These are phyloP conservation scores for Nasturtium officinale DNA, from an alignment of 345 rosid genomes.

Conservation along the genomic window DNA sequence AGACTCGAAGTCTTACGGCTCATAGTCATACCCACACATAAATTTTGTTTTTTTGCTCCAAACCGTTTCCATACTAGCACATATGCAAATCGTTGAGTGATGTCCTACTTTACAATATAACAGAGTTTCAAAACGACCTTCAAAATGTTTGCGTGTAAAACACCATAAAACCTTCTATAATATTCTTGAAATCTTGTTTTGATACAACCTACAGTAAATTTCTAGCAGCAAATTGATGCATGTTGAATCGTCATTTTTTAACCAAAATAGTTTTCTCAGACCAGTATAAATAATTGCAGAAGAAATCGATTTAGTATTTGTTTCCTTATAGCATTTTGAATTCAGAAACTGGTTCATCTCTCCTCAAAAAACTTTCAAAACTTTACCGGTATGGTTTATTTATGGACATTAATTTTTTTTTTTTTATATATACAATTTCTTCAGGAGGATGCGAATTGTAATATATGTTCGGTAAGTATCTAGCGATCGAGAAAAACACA, in stretches of 20 bases:
- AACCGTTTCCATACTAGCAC: background rate
- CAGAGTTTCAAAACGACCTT: background rate
- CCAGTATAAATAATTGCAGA: background rate
- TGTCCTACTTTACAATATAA: background rate
- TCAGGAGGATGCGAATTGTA: background rate
- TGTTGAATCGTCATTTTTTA: background rate
- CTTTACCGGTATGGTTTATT: background rate
- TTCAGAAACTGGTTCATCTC: background rate
- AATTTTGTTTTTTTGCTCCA: background rate
- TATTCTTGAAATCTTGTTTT: background rate
- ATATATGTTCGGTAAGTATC: background rate
- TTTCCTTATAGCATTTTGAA: background rate
- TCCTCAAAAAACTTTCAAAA: background rate
- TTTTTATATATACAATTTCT: background rate
- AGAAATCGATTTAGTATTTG: background rate
- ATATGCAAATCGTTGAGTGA: background rate
- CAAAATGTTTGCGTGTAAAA: conserved; percentile 1
- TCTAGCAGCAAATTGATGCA: background rate
- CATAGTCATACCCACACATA: background rate
- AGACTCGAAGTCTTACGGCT: background rate
- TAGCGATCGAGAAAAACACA: background rate
- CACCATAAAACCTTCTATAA: background rate
- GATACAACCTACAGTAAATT: background rate
- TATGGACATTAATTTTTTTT: background rate
- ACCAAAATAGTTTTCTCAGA: background rate